phyloP scores from a whole-genome alignment of 2,329 filamentous ascomycete genomes.

The Sarocladium oryzae region DNA sequence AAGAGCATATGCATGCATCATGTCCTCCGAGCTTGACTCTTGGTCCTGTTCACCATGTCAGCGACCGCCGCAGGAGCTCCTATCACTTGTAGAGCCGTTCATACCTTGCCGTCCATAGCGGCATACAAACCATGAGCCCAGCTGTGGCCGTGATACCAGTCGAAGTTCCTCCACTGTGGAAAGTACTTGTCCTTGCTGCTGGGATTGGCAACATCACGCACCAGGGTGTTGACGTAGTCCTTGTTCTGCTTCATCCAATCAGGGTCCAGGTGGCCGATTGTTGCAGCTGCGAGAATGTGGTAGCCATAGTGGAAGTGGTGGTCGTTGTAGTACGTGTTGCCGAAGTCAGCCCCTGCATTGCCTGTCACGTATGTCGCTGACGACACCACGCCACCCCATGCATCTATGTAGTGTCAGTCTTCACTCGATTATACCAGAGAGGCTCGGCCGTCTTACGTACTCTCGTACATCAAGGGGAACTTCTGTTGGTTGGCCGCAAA shows the following conservation, averaged over 20 bases:
- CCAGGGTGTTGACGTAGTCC: slow-evolving; percentile 74
- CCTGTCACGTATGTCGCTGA: slow-evolving; percentile 64
- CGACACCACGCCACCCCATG: slow-evolving; percentile 78
- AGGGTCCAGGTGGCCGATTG: slow-evolving; percentile 74
- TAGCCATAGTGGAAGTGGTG: slow-evolving; percentile 79
- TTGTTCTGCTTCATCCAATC: slow-evolving; percentile 67
- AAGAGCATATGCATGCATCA: slow-evolving; percentile 77
- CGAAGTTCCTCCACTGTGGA: slow-evolving; percentile 76
- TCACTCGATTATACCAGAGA: neutral
- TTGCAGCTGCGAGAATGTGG: slow-evolving; percentile 78
- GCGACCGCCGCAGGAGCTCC: neutral
- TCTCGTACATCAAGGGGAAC: slow-evolving; percentile 59
- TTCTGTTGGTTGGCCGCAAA: slow-evolving; percentile 64
- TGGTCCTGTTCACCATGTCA: slow-evolving; percentile 42
- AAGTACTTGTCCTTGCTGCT: slow-evolving; percentile 65
- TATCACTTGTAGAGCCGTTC: neutral
- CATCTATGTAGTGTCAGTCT: slow-evolving; percentile 31
- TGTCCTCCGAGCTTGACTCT: slow-evolving; percentile 87
- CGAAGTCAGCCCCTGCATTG: slow-evolving; percentile 72
- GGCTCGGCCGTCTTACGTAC: slow-evolving; percentile 28
- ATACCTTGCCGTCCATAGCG: slow-evolving; percentile 62
- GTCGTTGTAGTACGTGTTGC: slow-evolving; percentile 74
- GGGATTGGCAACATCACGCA: slow-evolving; percentile 78
- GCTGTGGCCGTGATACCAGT: slow-evolving; percentile 92
- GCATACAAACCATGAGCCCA: slow-evolving; percentile 81